Percentiles rank a stretch among this genome's conserved stretches.
phyloP scores from a whole-genome alignment of 1,284 basidiomycete genomes.

The Anthracocystis walkeri region DNA sequence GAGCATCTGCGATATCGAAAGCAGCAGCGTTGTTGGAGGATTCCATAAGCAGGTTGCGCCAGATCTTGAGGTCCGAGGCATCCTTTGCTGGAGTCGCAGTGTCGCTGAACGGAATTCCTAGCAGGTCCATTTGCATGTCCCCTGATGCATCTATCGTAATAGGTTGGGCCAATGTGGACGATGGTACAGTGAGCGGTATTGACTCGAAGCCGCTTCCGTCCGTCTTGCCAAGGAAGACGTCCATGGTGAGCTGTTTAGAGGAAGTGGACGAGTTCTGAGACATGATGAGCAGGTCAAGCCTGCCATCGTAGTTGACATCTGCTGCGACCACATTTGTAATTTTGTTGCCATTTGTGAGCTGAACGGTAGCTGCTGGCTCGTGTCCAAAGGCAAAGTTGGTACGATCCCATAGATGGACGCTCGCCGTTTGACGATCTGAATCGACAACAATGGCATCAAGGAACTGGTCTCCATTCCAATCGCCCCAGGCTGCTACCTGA shows the following conservation, averaged over 20 bases:
- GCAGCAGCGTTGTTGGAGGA: slow-evolving; percentile 24
- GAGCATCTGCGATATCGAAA: slow-evolving; percentile 34
- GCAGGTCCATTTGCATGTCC: slow-evolving; percentile 86
- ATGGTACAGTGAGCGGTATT: slow-evolving; percentile 73
- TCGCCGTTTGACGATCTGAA: slow-evolving; percentile 79
- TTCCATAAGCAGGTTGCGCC: slow-evolving; percentile 52
- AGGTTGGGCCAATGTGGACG: slow-evolving; percentile 81
- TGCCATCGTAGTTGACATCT: slow-evolving; percentile 92
- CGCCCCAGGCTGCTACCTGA: slow-evolving; percentile 87
- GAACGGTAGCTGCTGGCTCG: slow-evolving; percentile 70
- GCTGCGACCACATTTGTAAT: slow-evolving; percentile 84
- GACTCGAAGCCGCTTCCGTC: slow-evolving; percentile 45
- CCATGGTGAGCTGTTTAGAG: slow-evolving; percentile 31
- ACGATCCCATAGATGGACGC: slow-evolving; percentile 86
- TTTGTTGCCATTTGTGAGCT: slow-evolving; percentile 45
- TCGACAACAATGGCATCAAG: slow-evolving; percentile 84
- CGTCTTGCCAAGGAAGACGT: slow-evolving; percentile 46
- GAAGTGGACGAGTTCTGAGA: slow-evolving; percentile 34
- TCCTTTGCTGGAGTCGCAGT: slow-evolving; percentile 15
- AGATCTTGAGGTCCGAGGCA: slow-evolving; percentile 47
- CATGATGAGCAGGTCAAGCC: slow-evolving; percentile 90
- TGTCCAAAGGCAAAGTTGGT: slow-evolving; percentile 75
- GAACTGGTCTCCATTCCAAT: slow-evolving; percentile 87
- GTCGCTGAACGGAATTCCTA: slow-evolving; percentile 76
- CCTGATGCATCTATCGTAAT: slow-evolving; percentile 87